Evolutionary conservation across 805 yeast genomes (phyloP).

Genomic region (Kregervanrija fluxuum): DNA sequence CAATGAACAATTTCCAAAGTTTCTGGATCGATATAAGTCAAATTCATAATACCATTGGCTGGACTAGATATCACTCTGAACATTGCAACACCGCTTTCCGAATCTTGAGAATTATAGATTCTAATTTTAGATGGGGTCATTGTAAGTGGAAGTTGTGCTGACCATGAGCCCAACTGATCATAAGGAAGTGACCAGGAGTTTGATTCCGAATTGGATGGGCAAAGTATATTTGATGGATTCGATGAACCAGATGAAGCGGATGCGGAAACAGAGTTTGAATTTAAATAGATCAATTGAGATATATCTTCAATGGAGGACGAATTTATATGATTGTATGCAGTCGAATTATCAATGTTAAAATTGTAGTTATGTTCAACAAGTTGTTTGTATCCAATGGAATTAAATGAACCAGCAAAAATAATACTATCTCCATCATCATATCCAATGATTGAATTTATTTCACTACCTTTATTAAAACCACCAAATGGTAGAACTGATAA

Average conservation of each 20-base stretch:
- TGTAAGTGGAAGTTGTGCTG: conserved; percentile 48
- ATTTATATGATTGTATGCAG: not conserved
- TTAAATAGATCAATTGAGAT: conserved; percentile 36
- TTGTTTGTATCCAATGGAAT: conserved; percentile 47
- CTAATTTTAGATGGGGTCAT: conserved; percentile 67
- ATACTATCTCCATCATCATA: conserved; percentile 39
- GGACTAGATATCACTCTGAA: conserved; percentile 77
- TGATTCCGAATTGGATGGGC: conserved; percentile 40
- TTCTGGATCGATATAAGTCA: conserved; percentile 73
- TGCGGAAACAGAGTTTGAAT: conserved; percentile 3
- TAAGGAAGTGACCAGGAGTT: conserved; percentile 45
- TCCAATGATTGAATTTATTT: conserved; percentile 55
- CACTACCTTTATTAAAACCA: conserved; percentile 62
- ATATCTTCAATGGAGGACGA: conserved; percentile 17
- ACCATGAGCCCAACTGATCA: conserved; percentile 56
- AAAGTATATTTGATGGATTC: conserved; percentile 35
- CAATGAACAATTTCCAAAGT: conserved; percentile 55
- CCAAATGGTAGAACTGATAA: conserved; percentile 54
- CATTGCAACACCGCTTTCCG: conserved; percentile 38
- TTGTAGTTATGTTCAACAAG: conserved; percentile 29
- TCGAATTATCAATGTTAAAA: conserved; percentile 14
- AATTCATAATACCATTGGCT: conserved; percentile 82
- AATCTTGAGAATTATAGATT: conserved; percentile 52
- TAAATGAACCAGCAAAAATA: conserved; percentile 75
- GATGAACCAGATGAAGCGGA: conserved; percentile 23